Evolutionary conservation across 495 filamentous ascomycete genomes (phyloP).

Genomic region (Penicillium ucsense): DNA sequence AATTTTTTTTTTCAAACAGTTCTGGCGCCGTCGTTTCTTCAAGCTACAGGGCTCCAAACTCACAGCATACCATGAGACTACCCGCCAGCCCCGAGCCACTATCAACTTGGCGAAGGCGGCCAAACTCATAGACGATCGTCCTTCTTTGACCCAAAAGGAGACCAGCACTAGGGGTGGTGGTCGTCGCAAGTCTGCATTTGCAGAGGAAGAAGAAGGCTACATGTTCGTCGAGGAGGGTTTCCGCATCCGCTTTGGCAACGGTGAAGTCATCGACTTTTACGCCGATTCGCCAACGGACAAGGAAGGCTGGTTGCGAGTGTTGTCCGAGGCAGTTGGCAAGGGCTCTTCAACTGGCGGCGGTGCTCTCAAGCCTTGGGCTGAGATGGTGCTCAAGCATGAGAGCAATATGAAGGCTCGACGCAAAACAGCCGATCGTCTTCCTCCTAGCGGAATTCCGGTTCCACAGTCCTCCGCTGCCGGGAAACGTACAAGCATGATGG

Average conservation of each 20-base stretch:
- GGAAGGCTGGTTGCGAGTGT: slow-evolving; percentile 86
- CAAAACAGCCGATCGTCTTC: slow-evolving; percentile 21
- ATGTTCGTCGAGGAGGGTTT: slow-evolving; percentile 99
- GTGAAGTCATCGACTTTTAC: slow-evolving; percentile 97
- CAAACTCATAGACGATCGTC: slow-evolving; percentile 86
- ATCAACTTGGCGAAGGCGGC: slow-evolving; percentile 93
- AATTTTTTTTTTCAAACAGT: slow-evolving; percentile 37
- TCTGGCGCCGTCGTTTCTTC: slow-evolving; percentile 96
- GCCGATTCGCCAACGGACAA: slow-evolving; percentile 80
- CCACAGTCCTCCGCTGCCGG: slow-evolving; percentile 14
- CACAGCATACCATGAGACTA: slow-evolving; percentile 92
- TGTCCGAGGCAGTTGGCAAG: slow-evolving; percentile 76
- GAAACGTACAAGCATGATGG: slow-evolving; percentile 16
- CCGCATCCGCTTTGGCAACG: slow-evolving; percentile 94
- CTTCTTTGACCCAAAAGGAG: slow-evolving; percentile 71
- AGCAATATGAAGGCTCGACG: slow-evolving; percentile 26
- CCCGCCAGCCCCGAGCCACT: slow-evolving; percentile 86
- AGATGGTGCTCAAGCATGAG: slow-evolving; percentile 59
- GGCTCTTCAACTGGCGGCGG: slow-evolving; percentile 33
- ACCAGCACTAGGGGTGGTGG: slow-evolving; percentile 63
- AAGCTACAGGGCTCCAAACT: slow-evolving; percentile 84
- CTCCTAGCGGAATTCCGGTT: slow-evolving; percentile 7
- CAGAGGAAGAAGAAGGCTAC: slow-evolving; percentile 97
- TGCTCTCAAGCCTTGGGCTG: slow-evolving; percentile 61
- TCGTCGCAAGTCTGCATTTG: slow-evolving; percentile 86